These are phyloP conservation scores for Umbellularia californica DNA, from an alignment of 164 flowering plant species.

Conservation along the genomic window DNA sequence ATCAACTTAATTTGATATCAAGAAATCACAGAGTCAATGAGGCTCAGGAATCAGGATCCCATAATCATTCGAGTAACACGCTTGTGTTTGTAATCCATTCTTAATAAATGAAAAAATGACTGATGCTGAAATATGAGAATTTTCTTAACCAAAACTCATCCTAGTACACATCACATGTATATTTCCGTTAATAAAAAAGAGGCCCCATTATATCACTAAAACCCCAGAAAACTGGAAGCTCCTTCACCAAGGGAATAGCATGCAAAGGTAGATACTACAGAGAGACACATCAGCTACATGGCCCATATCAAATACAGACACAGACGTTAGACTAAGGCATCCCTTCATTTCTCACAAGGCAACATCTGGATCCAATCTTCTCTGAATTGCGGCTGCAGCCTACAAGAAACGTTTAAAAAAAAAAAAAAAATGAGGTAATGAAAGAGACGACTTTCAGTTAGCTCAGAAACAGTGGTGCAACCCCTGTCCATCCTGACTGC, in stretches of 20 bases:
- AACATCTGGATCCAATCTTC: conserved; percentile 89
- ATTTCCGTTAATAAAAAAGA: too few species aligned
- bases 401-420: conserved; percentile 5
- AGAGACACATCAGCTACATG: background rate
- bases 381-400: conserved; percentile 98
- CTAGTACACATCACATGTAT: too few species aligned
- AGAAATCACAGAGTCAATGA: too few species aligned
- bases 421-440: background rate
- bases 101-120: too few species aligned
- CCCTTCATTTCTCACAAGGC: conserved; percentile 33
- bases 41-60: too few species aligned
- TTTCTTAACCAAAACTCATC: too few species aligned
- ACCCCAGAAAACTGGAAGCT: background rate
- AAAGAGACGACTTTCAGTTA: background rate
- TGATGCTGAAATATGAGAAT: too few species aligned
- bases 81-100: too few species aligned
- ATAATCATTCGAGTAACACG: too few species aligned
- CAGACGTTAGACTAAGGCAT: background rate
- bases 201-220: too few species aligned
- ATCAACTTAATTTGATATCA: too few species aligned
- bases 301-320: background rate
- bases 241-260: background rate
- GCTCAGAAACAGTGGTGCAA: background rate
- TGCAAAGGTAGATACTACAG: background rate
- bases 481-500: background rate